A percentile compares a stretch with the other conserved stretches of the same genome.
Evolutionary conservation across 441 rosid species (phyloP).

Genomic region (Manihot esculenta): DNA sequence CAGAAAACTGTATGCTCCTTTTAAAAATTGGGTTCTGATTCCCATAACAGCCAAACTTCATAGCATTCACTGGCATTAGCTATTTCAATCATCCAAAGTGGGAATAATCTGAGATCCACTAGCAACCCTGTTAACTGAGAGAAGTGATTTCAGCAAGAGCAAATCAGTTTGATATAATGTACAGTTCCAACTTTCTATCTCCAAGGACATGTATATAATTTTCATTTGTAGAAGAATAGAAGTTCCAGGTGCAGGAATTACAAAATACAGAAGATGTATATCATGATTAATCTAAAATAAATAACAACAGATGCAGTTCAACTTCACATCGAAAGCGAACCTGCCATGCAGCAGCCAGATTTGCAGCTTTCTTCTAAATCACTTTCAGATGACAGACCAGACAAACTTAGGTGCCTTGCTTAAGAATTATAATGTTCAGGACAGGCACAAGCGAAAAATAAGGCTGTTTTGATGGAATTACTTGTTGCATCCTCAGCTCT

Average conservation of each 20-base stretch:
- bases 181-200: background rate
- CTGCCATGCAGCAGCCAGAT: background rate
- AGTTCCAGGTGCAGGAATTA: background rate
- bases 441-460: conserved; percentile 4
- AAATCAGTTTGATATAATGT: background rate
- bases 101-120: background rate
- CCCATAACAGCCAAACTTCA: background rate
- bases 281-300: background rate
- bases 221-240: background rate
- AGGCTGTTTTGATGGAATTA: background rate
- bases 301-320: background rate
- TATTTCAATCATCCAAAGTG: conserved; percentile 13
- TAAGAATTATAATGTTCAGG: conserved; percentile 2
- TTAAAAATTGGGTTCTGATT: background rate
- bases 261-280: background rate
- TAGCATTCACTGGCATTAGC: background rate
- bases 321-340: background rate
- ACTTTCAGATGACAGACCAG: background rate
- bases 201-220: background rate
- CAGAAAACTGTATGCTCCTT: background rate
- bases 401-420: background rate
- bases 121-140: background rate
- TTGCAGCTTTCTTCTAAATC: conserved; percentile 1
- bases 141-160: background rate
- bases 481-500: background rate